A percentile compares a stretch with the other conserved stretches of the same genome.
phyloP scores from a whole-genome alignment of 1,284 basidiomycete species.

The Malassezia restricta region DNA sequence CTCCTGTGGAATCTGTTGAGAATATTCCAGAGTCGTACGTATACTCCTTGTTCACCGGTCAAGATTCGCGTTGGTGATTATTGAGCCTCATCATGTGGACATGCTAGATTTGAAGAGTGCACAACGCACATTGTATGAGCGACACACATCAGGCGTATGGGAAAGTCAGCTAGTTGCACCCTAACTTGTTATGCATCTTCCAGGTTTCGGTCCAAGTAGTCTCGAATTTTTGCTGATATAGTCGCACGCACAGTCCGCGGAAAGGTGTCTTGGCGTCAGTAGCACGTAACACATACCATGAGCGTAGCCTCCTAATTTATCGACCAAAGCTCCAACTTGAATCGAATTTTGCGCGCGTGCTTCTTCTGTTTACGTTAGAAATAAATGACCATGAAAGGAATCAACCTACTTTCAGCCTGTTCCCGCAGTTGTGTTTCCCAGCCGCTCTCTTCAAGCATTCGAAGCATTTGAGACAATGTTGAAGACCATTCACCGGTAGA shows the following conservation, averaged over 20 bases:
- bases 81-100: slow-evolving; percentile 11
- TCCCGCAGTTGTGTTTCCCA: slow-evolving; percentile 14
- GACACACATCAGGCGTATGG: background rate
- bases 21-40: background rate
- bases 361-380: slow-evolving; percentile 1
- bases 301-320: slow-evolving; percentile 12
- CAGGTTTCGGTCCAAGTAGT: slow-evolving; percentile 14
- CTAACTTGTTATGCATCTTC: slow-evolving; percentile 11
- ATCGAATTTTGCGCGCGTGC: slow-evolving; percentile 5
- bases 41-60: background rate
- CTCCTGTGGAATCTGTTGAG: too few relatives aligned
- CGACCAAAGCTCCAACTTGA: slow-evolving; percentile 9
- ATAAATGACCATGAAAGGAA: background rate
- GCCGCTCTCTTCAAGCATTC: slow-evolving; percentile 10
- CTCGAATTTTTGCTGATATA: slow-evolving; percentile 6
- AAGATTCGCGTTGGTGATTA: slow-evolving; percentile 10
- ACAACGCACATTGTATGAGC: background rate
- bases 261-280: slow-evolving; percentile 10
- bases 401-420: slow-evolving; percentile 11
- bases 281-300: slow-evolving; percentile 1
- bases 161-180: background rate
- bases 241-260: slow-evolving; percentile 9
- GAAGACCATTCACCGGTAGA: slow-evolving; percentile 14
- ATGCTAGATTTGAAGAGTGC: background rate
- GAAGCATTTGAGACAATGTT: slow-evolving; percentile 1